Base-by-base conservation (phyloP, 768 basidiomycete species). In the Psilocybe subaeruginosa region DNA sequence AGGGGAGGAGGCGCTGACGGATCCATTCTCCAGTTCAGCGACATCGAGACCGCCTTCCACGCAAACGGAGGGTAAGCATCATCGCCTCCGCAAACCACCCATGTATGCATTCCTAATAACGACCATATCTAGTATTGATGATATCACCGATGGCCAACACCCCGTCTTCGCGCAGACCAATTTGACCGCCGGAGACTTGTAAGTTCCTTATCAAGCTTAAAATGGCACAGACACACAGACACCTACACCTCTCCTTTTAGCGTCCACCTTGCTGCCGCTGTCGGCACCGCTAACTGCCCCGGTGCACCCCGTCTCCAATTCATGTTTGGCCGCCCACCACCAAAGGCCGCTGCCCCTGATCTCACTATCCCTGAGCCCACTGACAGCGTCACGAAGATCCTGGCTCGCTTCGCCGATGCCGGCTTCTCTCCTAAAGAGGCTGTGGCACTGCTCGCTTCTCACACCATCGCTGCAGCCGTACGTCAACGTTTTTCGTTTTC, bases 231-330 rank as follows among this genome's bases (percentile, higher is more conserved):
- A 14, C 37, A 14, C 37, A 43, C 41, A 43, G n/a, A 31, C 41
- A 39, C 37, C 11, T 5, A 19, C 7, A 43, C 14, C 14, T 55
- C 29, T 37, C 49, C 31, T 3, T 51, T 19, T 23, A 68, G 67
- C 50, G 49, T 68, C 23, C 67, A 68, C 31, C 62, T 68, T 4
- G 67, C 67, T 30, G 67, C 63, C 16, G 67, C 67, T 14, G 69
- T 75, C 57, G 70, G 69, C 16, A 61, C 66, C 46, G 61, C 68
- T 35, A 77, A 76, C 67, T 77, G 76, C 61, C 75, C 75, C 8
- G 76, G 76, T 53, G 72, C 74, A 9, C 75, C 75, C 11, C 68
- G 65, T 14, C 65, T 78, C 9, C 54, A 70, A 37, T 74, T 74
- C 64, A 60, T 72, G 60, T 66, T 71, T 17, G 73, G 76, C 45